Base-by-base conservation (phyloP, 768 basidiomycete species). In the Royoungia palumana region DNA sequence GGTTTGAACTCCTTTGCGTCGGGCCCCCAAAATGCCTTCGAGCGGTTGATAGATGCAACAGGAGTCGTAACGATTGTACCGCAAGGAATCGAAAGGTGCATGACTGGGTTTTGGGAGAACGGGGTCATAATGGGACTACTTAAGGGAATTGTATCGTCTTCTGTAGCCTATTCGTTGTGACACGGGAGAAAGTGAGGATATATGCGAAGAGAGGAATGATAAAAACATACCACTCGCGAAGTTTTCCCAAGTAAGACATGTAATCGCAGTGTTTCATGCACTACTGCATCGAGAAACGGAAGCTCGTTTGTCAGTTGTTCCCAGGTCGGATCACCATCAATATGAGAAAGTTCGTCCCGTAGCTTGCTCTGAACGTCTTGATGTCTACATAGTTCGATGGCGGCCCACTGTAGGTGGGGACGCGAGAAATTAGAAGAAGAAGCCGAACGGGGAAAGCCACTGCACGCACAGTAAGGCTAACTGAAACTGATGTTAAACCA, bases 91-190 rank as follows among this genome's bases (percentile, higher is more conserved):
- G 68, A 45, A 39, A 84, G 60, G 19, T 64, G 69, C 25, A 63
- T 60, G 34, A 77, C 63, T 3, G 32, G 0, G 51, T 47, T 42
- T 68, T 58, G 0, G 77, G 78, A 1, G 72, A 59, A 4, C 61
- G 49, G 0, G 5, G 74, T 75, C 9, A 54, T 54, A 13, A 84
- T 57, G 1, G 82, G 80, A 5, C 50, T 53, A 1, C 69, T 68
- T 6, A 87, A 71, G 0, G 83, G 85, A 8, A 88, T 72, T 0
- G 80, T 58, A 50, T 82, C 79, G 57, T 85, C 83, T 49, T 75
- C 66, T 1, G 61, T 57, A 0, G 79, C 75, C 74, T 81, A 50
- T 36, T 21, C 76, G n/a, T n/a, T n/a, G n/a, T n/a, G n/a, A n/a
- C n/a, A 19, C 14, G 17, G 11, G 6, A 22, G 20, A 17, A 13